Conservation (phyloP, 139 green algal genomes). For the Penium margaritaceum region DNA sequence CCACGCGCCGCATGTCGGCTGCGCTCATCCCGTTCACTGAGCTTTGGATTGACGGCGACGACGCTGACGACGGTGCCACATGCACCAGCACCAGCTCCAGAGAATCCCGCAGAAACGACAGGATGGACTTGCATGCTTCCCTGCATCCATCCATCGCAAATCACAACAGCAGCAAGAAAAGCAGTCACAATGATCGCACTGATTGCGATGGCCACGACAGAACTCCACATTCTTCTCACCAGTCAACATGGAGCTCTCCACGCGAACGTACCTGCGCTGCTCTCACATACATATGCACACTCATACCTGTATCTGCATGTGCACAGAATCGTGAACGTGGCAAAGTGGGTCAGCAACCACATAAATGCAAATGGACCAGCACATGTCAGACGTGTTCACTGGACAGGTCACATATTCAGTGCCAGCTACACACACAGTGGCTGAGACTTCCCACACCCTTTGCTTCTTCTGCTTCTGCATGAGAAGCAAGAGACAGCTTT, state of each 20-base stretch:
- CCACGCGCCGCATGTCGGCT: too few relatives aligned
- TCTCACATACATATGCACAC: not conserved
- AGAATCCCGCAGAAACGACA: constrained; percentile 38
- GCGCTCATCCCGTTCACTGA: too few relatives aligned
- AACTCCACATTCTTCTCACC: not conserved
- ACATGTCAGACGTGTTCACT: not conserved
- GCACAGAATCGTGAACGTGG: not conserved
- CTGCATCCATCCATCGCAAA: not conserved
- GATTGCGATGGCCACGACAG: not conserved
- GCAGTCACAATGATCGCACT: not conserved
- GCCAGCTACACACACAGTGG: not conserved
- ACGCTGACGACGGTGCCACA: too few relatives aligned
- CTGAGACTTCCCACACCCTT: not conserved
- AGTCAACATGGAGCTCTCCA: not conserved
- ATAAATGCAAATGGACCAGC: not conserved
- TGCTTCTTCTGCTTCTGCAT: not conserved
- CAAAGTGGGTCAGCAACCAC: not conserved
- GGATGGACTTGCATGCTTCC: constrained; percentile 40
- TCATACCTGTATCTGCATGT: not conserved
- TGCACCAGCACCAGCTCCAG: too few relatives aligned
- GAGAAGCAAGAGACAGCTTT: too few relatives aligned
- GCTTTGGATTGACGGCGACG: too few relatives aligned
- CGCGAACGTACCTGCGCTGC: not conserved
- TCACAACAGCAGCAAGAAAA: not conserved
- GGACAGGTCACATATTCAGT: not conserved